Conservation (phyloP, 1,139 yeast genomes). For the Meyerozyma guilliermondii region DNA sequence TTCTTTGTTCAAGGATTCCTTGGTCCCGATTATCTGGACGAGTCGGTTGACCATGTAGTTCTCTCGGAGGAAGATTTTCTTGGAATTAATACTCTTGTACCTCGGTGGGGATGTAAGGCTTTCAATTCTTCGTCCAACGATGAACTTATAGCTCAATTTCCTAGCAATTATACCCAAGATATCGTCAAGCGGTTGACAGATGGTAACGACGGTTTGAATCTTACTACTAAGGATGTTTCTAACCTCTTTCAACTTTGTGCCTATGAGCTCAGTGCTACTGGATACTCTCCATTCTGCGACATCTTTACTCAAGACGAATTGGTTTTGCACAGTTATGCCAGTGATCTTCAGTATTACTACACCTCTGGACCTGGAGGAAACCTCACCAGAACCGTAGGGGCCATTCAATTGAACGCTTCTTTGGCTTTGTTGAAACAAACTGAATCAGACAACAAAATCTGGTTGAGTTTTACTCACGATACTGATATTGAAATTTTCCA, state of each 20-base stretch:
- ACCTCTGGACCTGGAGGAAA: constrained; percentile 48
- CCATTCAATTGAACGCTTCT: constrained; percentile 47
- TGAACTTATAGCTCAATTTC: constrained; percentile 14
- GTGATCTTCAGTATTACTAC: constrained; percentile 44
- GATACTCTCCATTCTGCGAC: constrained; percentile 44
- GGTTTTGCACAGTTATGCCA: constrained; percentile 36
- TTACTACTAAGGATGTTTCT: constrained; percentile 37
- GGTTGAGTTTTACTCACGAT: constrained; percentile 56
- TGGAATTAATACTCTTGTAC: constrained; percentile 30
- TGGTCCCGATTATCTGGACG: constrained; percentile 18
- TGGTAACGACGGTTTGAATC: constrained; percentile 37
- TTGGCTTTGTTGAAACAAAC: constrained; percentile 33
- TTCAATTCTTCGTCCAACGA: constrained; percentile 17
- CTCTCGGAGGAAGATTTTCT: constrained; percentile 20
- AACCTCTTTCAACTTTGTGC: constrained; percentile 44
- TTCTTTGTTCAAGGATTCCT: constrained; percentile 32
- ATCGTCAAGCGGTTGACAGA: constrained; percentile 34
- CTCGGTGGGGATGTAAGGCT: constrained; percentile 22
- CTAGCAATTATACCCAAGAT: constrained; percentile 20
- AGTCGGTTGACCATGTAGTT: constrained; percentile 16
- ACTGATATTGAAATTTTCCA: constrained; percentile 47
- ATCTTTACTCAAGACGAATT: constrained; percentile 49
- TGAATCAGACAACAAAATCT: constrained; percentile 25
- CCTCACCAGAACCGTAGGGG: constrained; percentile 37
- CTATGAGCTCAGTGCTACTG: constrained; percentile 47